These are phyloP conservation scores for Hyphopichia homilentoma DNA, from an alignment of 805 yeast genomes.

Conservation along the genomic window DNA sequence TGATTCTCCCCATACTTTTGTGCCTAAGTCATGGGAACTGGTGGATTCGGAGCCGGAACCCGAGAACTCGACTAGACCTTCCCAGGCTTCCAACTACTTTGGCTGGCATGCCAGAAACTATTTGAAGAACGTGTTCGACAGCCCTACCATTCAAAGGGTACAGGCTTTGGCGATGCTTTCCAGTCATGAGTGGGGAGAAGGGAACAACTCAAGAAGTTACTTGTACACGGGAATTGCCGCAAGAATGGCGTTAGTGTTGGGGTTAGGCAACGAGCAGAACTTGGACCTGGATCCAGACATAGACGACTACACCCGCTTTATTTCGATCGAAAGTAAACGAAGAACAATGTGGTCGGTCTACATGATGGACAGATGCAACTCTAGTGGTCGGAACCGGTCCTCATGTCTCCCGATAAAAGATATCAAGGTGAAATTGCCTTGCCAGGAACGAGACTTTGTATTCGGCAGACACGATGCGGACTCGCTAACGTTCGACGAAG, in stretches of 20 bases:
- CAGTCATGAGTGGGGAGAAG: constrained; percentile 41
- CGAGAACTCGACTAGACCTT: constrained; percentile 12
- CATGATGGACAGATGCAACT: constrained; percentile 40
- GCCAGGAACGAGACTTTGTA: constrained; percentile 26
- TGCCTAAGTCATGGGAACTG: constrained; percentile 13
- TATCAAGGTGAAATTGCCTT: constrained; percentile 27
- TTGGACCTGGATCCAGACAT: constrained; percentile 8
- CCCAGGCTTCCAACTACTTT: constrained; percentile 33
- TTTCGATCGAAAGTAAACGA: constrained; percentile 26
- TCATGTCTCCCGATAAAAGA: constrained; percentile 31
- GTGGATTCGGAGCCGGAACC: background rate
- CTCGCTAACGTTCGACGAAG: constrained; percentile 12
- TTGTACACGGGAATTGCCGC: constrained; percentile 38
- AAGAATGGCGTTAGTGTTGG: constrained; percentile 34
- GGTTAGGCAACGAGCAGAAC: constrained; percentile 20
- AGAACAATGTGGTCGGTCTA: constrained; percentile 39
- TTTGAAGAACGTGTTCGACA: constrained; percentile 31
- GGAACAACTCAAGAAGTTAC: constrained; percentile 32
- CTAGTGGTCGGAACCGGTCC: constrained; percentile 31
- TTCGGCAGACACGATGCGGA: constrained; percentile 18
- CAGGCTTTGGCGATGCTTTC: constrained; percentile 35
- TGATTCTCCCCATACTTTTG: constrained; percentile 19
- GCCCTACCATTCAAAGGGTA: constrained; percentile 33
- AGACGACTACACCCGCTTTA: constrained; percentile 12
- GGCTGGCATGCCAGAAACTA: constrained; percentile 34